Evolutionary conservation across 768 basidiomycete species (phyloP).

Genomic region (Tremella fuciformis): DNA sequence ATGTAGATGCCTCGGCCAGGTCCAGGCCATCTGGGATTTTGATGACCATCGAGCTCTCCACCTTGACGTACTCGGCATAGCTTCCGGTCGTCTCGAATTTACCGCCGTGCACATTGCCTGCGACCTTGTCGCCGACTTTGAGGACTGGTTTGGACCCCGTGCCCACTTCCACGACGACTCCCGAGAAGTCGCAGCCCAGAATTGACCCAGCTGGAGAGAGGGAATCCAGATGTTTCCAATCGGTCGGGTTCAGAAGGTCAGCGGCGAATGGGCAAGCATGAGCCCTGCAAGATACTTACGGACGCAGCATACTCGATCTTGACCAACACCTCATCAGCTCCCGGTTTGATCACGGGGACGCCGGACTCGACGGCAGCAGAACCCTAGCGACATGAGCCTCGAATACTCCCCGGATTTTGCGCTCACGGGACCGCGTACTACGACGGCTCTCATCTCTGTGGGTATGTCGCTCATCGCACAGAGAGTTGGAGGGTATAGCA

Average conservation of each 20-base stretch:
- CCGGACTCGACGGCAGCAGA: slow-evolving; percentile 10
- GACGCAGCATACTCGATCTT: slow-evolving; percentile 39
- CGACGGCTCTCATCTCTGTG: too few species aligned
- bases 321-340: slow-evolving; percentile 37
- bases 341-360: slow-evolving; percentile 21
- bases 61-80: slow-evolving; percentile 33
- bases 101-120: slow-evolving; percentile 37
- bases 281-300: slow-evolving; percentile 16
- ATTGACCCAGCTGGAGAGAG: slow-evolving; percentile 19
- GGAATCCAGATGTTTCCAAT: slow-evolving; percentile 31
- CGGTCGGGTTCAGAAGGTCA: slow-evolving; percentile 24
- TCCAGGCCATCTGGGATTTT: slow-evolving; percentile 29
- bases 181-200: slow-evolving; percentile 41
- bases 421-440: too few species aligned
- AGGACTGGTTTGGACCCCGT: slow-evolving; percentile 8
- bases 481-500: too few species aligned
- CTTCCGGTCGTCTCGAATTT: slow-evolving; percentile 27
- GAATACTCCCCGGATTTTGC: too few species aligned
- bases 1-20: slow-evolving; percentile 28
- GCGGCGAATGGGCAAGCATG: neutral
- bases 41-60: slow-evolving; percentile 22
- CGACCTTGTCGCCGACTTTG: slow-evolving; percentile 34
- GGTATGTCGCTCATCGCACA: too few species aligned
- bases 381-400: neutral
- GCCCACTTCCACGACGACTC: slow-evolving; percentile 29